Conservation (phyloP, 2,329 filamentous ascomycete species). For the Scedosporium apiospermum region DNA sequence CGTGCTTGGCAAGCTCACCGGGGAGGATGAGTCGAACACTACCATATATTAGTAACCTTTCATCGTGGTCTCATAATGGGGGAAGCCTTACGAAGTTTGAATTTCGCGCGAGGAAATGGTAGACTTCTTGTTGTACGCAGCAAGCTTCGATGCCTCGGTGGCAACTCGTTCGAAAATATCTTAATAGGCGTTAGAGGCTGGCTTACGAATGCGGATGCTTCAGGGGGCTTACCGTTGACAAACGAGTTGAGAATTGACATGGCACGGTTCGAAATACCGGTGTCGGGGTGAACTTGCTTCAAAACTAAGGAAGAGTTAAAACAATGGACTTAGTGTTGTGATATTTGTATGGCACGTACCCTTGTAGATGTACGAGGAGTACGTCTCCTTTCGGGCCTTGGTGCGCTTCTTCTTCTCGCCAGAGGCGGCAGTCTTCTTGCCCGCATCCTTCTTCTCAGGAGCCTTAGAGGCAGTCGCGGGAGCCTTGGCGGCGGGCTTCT, state of each 20-base stretch:
- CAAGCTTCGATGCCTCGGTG: slow-evolving; percentile 97
- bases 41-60: slow-evolving; percentile 44
- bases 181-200: slow-evolving; percentile 33
- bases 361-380: slow-evolving; percentile 99
- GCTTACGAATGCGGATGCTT: background rate
- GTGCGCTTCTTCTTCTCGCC: slow-evolving; percentile 99
- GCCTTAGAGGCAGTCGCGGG: slow-evolving; percentile 62
- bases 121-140: slow-evolving; percentile 99
- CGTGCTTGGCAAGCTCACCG: slow-evolving; percentile 98
- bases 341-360: slow-evolving; percentile 41
- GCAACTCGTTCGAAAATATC: slow-evolving; percentile 99
- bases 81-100: slow-evolving; percentile 69
- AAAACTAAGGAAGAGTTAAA: slow-evolving; percentile 56
- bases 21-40: slow-evolving; percentile 92
- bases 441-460: slow-evolving; percentile 96
- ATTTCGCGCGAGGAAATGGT: slow-evolving; percentile 99
- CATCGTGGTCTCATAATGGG: background rate
- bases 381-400: slow-evolving; percentile 99
- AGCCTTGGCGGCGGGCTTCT: slow-evolving; percentile 99
- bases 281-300: slow-evolving; percentile 99
- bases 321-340: slow-evolving; percentile 7
- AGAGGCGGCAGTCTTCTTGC: slow-evolving; percentile 96
- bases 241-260: slow-evolving; percentile 99
- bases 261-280: slow-evolving; percentile 98
- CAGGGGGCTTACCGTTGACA: slow-evolving; percentile 72